Evolutionary conservation across 805 yeast species (phyloP).

Genomic region (Myxozyma mucilagina): DNA sequence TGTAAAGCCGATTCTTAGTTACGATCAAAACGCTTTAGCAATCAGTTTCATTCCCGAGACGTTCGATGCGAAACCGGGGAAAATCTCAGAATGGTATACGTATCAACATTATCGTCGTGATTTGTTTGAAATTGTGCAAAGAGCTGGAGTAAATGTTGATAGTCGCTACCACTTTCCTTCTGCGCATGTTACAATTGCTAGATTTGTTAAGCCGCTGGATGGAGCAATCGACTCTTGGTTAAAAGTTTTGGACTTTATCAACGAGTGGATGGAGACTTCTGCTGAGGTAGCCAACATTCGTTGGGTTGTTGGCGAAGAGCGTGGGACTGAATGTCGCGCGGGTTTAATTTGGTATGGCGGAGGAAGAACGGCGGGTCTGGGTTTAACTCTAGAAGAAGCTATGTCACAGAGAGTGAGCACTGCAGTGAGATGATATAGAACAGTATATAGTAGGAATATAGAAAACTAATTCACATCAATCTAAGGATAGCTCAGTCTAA

Average conservation of each 20-base stretch:
- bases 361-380: constrained; percentile 20
- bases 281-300: neutral
- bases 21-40: constrained; percentile 29
- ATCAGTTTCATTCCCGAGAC: constrained; percentile 25
- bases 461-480: no score
- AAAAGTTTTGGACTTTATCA: constrained; percentile 23
- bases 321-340: constrained; percentile 24
- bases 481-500: no score
- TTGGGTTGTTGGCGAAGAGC: constrained; percentile 30
- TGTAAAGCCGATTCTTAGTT: constrained; percentile 23
- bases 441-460: neutral
- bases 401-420: neutral
- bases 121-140: constrained; percentile 11
- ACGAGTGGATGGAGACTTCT: constrained; percentile 13
- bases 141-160: constrained; percentile 21
- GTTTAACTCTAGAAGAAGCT: constrained; percentile 3
- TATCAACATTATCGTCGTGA: constrained; percentile 30
- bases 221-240: constrained; percentile 21
- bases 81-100: constrained; percentile 19
- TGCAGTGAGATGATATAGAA: neutral
- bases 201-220: constrained; percentile 24
- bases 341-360: constrained; percentile 36
- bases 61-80: neutral
- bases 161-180: constrained; percentile 33
- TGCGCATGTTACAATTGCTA: constrained; percentile 34